A percentile compares a stretch with the other conserved stretches of the same genome.
phyloP scores from a whole-genome alignment of 805 yeast genomes.

The Kluyveromyces nonfermentans region DNA sequence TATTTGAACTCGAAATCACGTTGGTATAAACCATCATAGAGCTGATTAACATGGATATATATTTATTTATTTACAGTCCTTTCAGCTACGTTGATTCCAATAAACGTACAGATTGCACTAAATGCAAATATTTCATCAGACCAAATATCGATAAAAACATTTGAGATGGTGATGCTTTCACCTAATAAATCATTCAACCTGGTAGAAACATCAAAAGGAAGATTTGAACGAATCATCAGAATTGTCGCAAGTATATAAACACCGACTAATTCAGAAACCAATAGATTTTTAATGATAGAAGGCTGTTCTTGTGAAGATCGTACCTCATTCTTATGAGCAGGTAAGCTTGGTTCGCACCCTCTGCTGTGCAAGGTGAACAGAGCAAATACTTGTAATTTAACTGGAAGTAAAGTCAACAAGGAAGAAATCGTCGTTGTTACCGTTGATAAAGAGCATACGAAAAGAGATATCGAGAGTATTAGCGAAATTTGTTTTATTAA shows the following conservation, averaged over 20 bases:
- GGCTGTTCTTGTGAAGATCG: constrained; percentile 17
- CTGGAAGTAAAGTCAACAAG: constrained; percentile 32
- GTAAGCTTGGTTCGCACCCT: constrained; percentile 12
- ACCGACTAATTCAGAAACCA: constrained; percentile 33
- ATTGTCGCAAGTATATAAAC: constrained; percentile 33
- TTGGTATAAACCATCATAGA: neutral
- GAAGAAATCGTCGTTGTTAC: constrained; percentile 54
- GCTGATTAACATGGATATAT: neutral
- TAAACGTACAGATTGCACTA: constrained; percentile 25
- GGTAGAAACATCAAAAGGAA: constrained; percentile 28
- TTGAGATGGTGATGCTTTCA: constrained; percentile 22
- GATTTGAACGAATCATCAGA: constrained; percentile 32
- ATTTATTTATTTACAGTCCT: constrained; percentile 7
- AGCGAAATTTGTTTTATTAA: constrained; percentile 34
- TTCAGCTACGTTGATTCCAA: constrained; percentile 23
- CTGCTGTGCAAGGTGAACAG: constrained; percentile 19
- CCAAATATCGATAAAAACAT: constrained; percentile 31
- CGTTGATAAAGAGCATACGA: constrained; percentile 54
- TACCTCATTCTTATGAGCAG: constrained; percentile 10
- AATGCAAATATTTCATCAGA: constrained; percentile 32
- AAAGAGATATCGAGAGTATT: constrained; percentile 47
- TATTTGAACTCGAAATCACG: neutral
- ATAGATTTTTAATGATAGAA: constrained; percentile 32
- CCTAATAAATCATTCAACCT: constrained; percentile 28
- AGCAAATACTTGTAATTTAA: constrained; percentile 25